phyloP scores from a whole-genome alignment of 208 protist genomes.

The Polymyxa betae region DNA sequence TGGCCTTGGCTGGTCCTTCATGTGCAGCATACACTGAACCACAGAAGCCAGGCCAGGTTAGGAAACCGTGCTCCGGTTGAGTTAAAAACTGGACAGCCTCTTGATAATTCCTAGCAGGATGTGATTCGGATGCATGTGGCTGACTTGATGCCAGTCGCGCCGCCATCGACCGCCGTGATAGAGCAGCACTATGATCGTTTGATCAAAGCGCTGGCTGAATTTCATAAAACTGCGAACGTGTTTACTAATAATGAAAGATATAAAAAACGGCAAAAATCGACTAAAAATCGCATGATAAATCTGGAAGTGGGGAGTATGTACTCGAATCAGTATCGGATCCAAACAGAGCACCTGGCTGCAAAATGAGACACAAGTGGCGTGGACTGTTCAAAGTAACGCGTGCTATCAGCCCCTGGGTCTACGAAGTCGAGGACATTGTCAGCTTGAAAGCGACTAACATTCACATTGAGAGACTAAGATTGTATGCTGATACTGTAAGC shows the following conservation, averaged over 20 bases:
- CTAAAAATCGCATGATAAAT: background rate
- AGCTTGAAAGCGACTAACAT: background rate
- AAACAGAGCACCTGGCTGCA: background rate
- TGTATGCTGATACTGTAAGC: too few species aligned
- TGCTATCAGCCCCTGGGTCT: background rate
- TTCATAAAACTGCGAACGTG: background rate
- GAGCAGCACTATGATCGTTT: background rate
- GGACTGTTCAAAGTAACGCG: background rate
- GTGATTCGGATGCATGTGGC: background rate
- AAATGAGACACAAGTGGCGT: constrained; percentile 3
- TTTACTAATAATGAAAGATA: background rate
- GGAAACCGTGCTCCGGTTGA: background rate
- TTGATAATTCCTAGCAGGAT: background rate
- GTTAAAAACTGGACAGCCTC: background rate
- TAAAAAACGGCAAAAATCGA: background rate
- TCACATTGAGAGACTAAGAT: too few species aligned
- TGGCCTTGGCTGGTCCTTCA: background rate
- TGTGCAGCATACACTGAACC: background rate
- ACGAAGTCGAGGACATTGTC: background rate
- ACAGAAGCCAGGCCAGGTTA: background rate
- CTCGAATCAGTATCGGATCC: background rate
- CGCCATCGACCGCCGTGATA: background rate
- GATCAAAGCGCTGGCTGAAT: background rate
- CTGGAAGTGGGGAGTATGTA: background rate
- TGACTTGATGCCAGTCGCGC: background rate